Evolutionary conservation across 257 asterid species (phyloP).

Genomic region (Solanum pinnatisectum): DNA sequence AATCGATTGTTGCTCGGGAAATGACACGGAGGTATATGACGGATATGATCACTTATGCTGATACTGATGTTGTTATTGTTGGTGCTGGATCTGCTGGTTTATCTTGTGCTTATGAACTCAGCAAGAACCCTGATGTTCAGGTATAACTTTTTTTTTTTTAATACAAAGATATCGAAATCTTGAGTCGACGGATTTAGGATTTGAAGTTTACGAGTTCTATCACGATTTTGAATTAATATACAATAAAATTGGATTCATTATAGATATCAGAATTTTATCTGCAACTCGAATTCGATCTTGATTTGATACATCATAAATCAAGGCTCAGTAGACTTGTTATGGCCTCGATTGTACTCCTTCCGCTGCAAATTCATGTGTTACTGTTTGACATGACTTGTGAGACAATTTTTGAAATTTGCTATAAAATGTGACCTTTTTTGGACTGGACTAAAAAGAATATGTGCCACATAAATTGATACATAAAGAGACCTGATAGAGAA

Average conservation of each 20-base stretch:
- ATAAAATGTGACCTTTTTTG: not conserved
- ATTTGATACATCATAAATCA: not conserved
- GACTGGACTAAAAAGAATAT: not conserved
- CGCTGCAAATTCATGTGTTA: not conserved
- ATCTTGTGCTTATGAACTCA: constrained; percentile 81
- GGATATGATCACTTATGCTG: constrained; percentile 83
- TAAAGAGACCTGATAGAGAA: not conserved
- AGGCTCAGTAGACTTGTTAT: not conserved
- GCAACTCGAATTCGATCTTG: not conserved
- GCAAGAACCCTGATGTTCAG: constrained; percentile 55
- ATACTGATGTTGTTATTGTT: constrained; percentile 67
- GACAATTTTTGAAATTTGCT: not conserved
- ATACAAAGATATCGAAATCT: not conserved
- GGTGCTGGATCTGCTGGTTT: constrained; percentile 92
- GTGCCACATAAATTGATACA: not conserved
- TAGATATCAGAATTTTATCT: not conserved
- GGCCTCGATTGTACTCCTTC: not conserved
- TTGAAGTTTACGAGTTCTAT: fast-evolving
- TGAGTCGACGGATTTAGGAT: not conserved
- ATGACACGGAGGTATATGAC: constrained; percentile 85
- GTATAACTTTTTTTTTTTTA: not conserved
- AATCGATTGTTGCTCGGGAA: constrained; percentile 72
- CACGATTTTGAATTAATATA: not conserved
- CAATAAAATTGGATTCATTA: not conserved
- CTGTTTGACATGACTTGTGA: not conserved